Evolutionary conservation across 2,329 filamentous ascomycete genomes (phyloP).

Genomic region (Tolypocladium guangdongense): DNA sequence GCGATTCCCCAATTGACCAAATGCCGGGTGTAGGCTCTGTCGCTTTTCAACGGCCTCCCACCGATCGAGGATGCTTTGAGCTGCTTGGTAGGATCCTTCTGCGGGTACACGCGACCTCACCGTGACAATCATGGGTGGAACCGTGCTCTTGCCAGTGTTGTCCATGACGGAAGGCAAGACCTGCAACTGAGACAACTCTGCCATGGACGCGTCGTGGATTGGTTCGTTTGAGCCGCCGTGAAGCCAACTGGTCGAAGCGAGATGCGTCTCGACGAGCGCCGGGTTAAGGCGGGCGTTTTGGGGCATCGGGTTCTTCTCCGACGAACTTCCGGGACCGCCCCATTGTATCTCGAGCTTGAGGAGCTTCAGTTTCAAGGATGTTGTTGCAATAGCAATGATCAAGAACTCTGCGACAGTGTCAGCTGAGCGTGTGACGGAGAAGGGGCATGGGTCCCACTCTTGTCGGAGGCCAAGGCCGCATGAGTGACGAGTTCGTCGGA

Average conservation of each 20-base stretch:
- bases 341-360: conserved; percentile 67
- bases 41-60: conserved; percentile 69
- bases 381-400: conserved; percentile 56
- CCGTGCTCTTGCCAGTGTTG: conserved; percentile 41
- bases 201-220: conserved; percentile 38
- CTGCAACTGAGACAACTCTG: conserved; percentile 62
- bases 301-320: conserved; percentile 41
- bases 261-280: conserved; percentile 41
- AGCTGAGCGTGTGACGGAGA: neutral
- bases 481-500: conserved; percentile 72
- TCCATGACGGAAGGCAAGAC: conserved; percentile 59
- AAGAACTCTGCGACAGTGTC: conserved; percentile 35
- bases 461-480: conserved; percentile 64
- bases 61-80: conserved; percentile 65
- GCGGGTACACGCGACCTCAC: conserved; percentile 54
- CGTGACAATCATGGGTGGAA: conserved; percentile 55
- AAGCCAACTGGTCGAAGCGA: conserved; percentile 48
- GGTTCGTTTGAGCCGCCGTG: conserved; percentile 33
- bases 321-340: conserved; percentile 43
- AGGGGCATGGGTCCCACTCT: conserved; percentile 36
- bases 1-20: conserved; percentile 60
- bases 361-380: conserved; percentile 61
- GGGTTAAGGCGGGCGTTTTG: conserved; percentile 37
- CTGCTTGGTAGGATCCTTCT: conserved; percentile 47
- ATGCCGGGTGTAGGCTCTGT: conserved; percentile 61